phyloP scores from a whole-genome alignment of 202 grass and related monocot species.

The Carex sylvatica region DNA sequence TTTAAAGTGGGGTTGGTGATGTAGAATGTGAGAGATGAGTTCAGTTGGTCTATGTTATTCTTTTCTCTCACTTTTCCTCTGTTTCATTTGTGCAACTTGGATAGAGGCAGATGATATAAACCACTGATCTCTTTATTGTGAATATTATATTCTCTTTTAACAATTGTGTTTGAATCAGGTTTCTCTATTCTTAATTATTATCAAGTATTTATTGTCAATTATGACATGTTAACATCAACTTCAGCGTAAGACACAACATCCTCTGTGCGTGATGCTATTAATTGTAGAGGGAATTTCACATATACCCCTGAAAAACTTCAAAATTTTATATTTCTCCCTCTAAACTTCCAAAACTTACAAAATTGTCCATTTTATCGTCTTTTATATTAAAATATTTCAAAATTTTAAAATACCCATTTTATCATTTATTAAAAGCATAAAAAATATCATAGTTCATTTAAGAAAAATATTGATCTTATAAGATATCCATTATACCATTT shows the following conservation, averaged over 20 bases:
- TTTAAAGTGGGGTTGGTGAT: not conserved
- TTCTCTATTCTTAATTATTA: not conserved
- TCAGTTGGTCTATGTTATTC: not conserved
- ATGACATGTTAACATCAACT: not conserved
- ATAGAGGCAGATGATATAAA: slow-evolving; percentile 14
- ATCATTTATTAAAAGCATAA: too few relatives aligned
- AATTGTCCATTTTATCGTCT: too few relatives aligned
- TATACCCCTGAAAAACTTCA: too few relatives aligned
- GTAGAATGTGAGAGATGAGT: slow-evolving; percentile 12
- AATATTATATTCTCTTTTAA: not conserved
- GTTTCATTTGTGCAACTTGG: slow-evolving; percentile 3
- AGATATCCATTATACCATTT: too few relatives aligned
- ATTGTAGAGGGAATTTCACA: not conserved
- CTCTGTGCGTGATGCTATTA: not conserved
- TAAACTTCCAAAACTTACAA: too few relatives aligned
- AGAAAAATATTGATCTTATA: too few relatives aligned
- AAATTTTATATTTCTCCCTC: too few relatives aligned
- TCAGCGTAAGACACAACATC: not conserved
- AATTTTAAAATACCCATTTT: too few relatives aligned
- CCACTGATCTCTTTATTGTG: not conserved
- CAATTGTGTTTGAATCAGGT: not conserved
- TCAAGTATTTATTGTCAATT: not conserved
- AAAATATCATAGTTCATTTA: too few relatives aligned
- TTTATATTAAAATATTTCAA: too few relatives aligned
- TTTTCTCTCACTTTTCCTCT: slow-evolving; percentile 14